A percentile compares a stretch with the other conserved stretches of the same genome.
Evolutionary conservation across 1,284 basidiomycete species (phyloP).

Genomic region (Trametes versicolor): DNA sequence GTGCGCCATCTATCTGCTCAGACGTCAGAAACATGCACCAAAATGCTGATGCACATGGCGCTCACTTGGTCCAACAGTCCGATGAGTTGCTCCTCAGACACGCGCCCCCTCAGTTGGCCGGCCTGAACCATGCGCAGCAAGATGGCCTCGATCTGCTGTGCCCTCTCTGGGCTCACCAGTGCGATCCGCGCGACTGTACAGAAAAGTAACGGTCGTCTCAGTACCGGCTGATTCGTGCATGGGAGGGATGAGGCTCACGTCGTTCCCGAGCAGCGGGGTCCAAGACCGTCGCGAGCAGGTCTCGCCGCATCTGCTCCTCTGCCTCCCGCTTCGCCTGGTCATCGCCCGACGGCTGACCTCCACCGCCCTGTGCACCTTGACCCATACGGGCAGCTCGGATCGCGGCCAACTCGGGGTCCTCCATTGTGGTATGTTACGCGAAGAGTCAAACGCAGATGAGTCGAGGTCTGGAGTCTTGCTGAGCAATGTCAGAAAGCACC

Average conservation of each 20-base stretch:
- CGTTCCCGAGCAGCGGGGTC: conserved; percentile 91
- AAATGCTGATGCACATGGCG: background rate
- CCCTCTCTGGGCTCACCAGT: conserved; percentile 90
- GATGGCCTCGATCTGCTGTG: conserved; percentile 87
- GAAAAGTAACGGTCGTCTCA: background rate
- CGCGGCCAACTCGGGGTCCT: conserved; percentile 53
- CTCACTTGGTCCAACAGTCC: conserved; percentile 91
- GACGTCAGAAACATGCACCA: background rate
- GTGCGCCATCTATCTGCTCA: conserved; percentile 71
- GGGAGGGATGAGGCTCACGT: conserved; percentile 65
- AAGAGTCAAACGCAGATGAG: background rate
- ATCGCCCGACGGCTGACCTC: conserved; percentile 48
- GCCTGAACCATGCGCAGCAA: conserved; percentile 91
- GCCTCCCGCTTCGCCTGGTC: conserved; percentile 68
- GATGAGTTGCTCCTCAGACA: conserved; percentile 92
- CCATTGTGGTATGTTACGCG: conserved; percentile 26
- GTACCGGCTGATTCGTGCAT: conserved; percentile 3
- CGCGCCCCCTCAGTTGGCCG: conserved; percentile 89
- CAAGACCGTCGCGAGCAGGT: conserved; percentile 89
- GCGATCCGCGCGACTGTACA: conserved; percentile 86
- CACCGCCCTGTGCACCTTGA: conserved; percentile 43
- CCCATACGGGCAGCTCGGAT: conserved; percentile 54
- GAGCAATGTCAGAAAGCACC: background rate
- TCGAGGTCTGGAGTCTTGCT: background rate
- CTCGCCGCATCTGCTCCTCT: conserved; percentile 81